Percentiles rank a stretch among this genome's conserved stretches.
Evolutionary conservation across 441 rosid species (phyloP).

Genomic region (Viola pubescens): DNA sequence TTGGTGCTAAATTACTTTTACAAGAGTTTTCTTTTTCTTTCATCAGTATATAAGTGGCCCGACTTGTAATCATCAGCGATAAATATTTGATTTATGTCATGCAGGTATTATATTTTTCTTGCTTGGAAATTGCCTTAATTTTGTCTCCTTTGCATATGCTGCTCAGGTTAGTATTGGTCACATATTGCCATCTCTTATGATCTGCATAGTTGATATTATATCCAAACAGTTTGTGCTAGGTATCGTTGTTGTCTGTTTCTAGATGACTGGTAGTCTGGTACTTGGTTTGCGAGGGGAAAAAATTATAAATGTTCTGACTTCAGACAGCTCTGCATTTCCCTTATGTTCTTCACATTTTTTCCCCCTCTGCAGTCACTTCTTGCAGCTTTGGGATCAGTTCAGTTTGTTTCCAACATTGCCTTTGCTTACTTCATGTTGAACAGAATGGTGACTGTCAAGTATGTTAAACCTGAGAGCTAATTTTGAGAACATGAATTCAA

Average conservation of each 20-base stretch:
- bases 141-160: constrained; percentile 97
- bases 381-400: constrained; percentile 97
- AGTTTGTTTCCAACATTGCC: constrained; percentile 90
- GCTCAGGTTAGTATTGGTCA: constrained; percentile 68
- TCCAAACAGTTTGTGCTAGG: not conserved
- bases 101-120: constrained; percentile 81
- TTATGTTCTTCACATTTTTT: constrained; percentile 6
- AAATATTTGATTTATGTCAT: constrained; percentile 21
- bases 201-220: constrained; percentile 1
- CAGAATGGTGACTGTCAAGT: constrained; percentile 93
- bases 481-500: constrained; percentile 1
- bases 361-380: constrained; percentile 76
- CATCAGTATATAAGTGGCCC: not conserved
- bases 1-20: constrained; percentile 4
- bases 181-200: not conserved
- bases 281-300: no score
- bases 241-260: no score
- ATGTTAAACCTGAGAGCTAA: constrained; percentile 36
- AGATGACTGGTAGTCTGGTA: no score
- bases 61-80: constrained; percentile 17
- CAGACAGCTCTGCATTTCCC: not conserved
- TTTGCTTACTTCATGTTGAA: constrained; percentile 83
- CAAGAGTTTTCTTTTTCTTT: constrained; percentile 1
- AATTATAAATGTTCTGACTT: no score
- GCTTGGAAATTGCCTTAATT: constrained; percentile 91